Conservation (phyloP, 805 yeast genomes). For the Lipomyces orientalis region DNA sequence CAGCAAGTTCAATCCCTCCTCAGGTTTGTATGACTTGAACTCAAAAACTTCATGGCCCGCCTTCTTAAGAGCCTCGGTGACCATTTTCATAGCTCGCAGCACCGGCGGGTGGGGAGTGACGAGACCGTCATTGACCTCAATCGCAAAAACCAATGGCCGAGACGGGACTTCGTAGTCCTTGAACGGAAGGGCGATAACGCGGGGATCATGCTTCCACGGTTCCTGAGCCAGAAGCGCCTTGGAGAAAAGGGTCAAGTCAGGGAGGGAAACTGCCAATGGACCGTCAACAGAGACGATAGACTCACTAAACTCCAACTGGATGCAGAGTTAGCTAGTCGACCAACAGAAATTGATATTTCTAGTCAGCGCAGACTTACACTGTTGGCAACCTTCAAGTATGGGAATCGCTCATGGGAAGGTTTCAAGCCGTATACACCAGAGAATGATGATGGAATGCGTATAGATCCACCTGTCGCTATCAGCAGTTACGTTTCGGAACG, state of each 20-base stretch:
- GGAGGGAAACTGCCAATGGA: conserved; percentile 57
- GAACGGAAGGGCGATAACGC: conserved; percentile 50
- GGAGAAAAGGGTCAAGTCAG: conserved; percentile 58
- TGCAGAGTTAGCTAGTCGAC: conserved; percentile 41
- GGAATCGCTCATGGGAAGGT: conserved; percentile 63
- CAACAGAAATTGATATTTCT: neutral
- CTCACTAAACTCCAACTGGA: conserved; percentile 45
- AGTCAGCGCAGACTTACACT: conserved; percentile 37
- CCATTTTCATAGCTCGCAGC: conserved; percentile 51
- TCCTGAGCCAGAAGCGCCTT: conserved; percentile 47
- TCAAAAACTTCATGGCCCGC: conserved; percentile 59
- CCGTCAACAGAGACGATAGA: conserved; percentile 58
- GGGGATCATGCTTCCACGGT: conserved; percentile 55
- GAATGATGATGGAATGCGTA: conserved; percentile 56
- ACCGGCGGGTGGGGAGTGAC: conserved; percentile 59
- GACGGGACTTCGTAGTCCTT: conserved; percentile 42
- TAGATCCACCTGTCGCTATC: conserved; percentile 56
- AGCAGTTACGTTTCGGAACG: conserved; percentile 34
- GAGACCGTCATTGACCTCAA: conserved; percentile 51
- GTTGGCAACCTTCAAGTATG: conserved; percentile 52
- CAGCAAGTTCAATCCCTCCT: conserved; percentile 24
- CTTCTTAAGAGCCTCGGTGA: conserved; percentile 41
- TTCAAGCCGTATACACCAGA: conserved; percentile 61
- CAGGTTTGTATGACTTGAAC: conserved; percentile 50
- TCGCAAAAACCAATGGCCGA: conserved; percentile 51